A percentile compares a stretch with the other conserved stretches of the same genome.
These are phyloP conservation scores for Acacia pycnantha DNA, from an alignment of 331 rosid genomes.

Conservation along the genomic window DNA sequence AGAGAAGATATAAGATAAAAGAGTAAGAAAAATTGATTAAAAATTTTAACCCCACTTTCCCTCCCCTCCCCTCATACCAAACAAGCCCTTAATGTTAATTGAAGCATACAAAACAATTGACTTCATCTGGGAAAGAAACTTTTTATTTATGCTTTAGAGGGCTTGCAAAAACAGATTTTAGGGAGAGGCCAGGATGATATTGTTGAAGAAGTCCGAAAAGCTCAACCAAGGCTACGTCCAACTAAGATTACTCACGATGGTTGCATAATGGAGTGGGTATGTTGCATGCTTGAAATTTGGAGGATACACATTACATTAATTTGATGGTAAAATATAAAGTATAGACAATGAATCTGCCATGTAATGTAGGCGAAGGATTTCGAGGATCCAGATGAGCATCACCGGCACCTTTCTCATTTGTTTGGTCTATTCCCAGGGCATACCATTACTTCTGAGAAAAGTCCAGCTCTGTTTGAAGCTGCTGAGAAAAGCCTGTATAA, in stretches of 20 bases:
- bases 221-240: slow-evolving; percentile 53
- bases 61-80: too few species aligned
- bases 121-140: not conserved
- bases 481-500: slow-evolving; percentile 57
- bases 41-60: too few species aligned
- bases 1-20: too few species aligned
- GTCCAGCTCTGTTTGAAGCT: slow-evolving; percentile 59
- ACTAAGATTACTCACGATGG: slow-evolving; percentile 63
- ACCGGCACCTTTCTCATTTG: slow-evolving; percentile 73
- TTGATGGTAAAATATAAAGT: not conserved
- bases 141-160: not conserved
- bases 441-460: slow-evolving; percentile 47
- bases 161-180: slow-evolving; percentile 41
- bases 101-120: slow-evolving; percentile 3
- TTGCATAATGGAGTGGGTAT: slow-evolving; percentile 83
- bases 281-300: slow-evolving; percentile 18
- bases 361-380: slow-evolving; percentile 56
- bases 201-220: slow-evolving; percentile 38
- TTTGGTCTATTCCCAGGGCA: slow-evolving; percentile 82
- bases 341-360: slow-evolving; percentile 11
- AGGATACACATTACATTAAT: not conserved
- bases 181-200: slow-evolving; percentile 52
- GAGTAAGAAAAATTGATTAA: too few species aligned
- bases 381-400: slow-evolving; percentile 68
- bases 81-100: not conserved